Evolutionary conservation across 2,329 filamentous ascomycete genomes (phyloP).

Genomic region (Teratosphaeriaceae sp.): DNA sequence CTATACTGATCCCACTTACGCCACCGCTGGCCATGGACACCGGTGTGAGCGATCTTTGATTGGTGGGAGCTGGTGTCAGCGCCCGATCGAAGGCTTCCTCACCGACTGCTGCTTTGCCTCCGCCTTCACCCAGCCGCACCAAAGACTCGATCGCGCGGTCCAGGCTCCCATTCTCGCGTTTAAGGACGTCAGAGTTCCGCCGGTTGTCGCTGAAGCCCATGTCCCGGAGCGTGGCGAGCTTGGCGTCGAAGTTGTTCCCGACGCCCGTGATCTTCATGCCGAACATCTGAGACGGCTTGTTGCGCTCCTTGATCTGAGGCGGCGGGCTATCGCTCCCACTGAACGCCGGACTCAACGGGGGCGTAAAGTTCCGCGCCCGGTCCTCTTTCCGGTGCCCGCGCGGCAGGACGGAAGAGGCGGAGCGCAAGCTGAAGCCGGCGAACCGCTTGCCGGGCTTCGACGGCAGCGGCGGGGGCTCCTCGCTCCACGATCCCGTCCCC

Average conservation of each 20-base stretch:
- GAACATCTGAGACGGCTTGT: constrained; percentile 47
- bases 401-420: constrained; percentile 63
- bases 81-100: too few species aligned
- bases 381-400: constrained; percentile 48
- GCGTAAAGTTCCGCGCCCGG: constrained; percentile 27
- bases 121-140: constrained; percentile 71
- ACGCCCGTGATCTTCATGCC: constrained; percentile 40
- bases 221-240: constrained; percentile 69
- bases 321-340: constrained; percentile 21
- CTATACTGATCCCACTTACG: constrained; percentile 38
- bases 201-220: constrained; percentile 89
- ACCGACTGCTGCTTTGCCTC: constrained; percentile 33
- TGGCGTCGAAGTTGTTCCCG: constrained; percentile 62
- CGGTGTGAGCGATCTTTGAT: constrained; percentile 30
- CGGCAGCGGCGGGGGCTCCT: constrained; percentile 51
- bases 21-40: constrained; percentile 42
- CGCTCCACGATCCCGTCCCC: constrained; percentile 43
- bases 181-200: constrained; percentile 73
- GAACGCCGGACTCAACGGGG: constrained; percentile 29
- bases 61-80: constrained; percentile 25
- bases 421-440: constrained; percentile 59
- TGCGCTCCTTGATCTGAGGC: constrained; percentile 31
- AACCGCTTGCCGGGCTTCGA: constrained; percentile 56
- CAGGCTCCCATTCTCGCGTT: constrained; percentile 75
- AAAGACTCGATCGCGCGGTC: constrained; percentile 81